Percentiles rank a stretch among this genome's conserved stretches.
Conservation (phyloP, 2,329 filamentous ascomycete genomes). For the Alternaria gaisen region DNA sequence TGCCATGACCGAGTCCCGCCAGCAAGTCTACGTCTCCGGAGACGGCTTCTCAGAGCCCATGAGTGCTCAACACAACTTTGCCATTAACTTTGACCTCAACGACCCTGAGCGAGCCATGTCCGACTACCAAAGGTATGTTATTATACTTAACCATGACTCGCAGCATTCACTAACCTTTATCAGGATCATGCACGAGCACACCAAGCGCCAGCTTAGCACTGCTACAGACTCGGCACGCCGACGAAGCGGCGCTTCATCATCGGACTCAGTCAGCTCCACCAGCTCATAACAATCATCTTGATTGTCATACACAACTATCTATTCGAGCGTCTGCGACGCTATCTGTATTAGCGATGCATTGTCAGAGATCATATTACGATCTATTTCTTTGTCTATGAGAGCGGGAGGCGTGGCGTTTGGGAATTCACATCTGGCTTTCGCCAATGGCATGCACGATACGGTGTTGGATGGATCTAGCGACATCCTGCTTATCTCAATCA, state of each 20-base stretch:
- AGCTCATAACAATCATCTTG: slow-evolving; percentile 21
- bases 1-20: slow-evolving; percentile 27
- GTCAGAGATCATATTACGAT: slow-evolving; percentile 1
- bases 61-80: slow-evolving; percentile 55
- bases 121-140: slow-evolving; percentile 55
- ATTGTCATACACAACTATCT: background rate
- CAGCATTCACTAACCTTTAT: slow-evolving; percentile 17
- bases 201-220: slow-evolving; percentile 58
- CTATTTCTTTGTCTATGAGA: background rate
- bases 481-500: slow-evolving; percentile 11
- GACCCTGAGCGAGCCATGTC: slow-evolving; percentile 51
- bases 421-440: slow-evolving; percentile 9
- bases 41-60: slow-evolving; percentile 53
- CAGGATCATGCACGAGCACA: slow-evolving; percentile 62
- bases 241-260: slow-evolving; percentile 36
- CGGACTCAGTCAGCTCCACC: slow-evolving; percentile 31
- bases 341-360: slow-evolving; percentile 12
- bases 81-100: slow-evolving; percentile 54
- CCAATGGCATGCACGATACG: slow-evolving; percentile 6
- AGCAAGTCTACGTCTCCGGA: slow-evolving; percentile 48
- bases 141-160: background rate
- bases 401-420: slow-evolving; percentile 14
- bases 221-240: slow-evolving; percentile 57
- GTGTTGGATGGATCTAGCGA: slow-evolving; percentile 14
- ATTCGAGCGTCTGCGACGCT: slow-evolving; percentile 13